Conservation (phyloP, 2,329 filamentous ascomycete genomes). For the Colletotrichum endophyticum region DNA sequence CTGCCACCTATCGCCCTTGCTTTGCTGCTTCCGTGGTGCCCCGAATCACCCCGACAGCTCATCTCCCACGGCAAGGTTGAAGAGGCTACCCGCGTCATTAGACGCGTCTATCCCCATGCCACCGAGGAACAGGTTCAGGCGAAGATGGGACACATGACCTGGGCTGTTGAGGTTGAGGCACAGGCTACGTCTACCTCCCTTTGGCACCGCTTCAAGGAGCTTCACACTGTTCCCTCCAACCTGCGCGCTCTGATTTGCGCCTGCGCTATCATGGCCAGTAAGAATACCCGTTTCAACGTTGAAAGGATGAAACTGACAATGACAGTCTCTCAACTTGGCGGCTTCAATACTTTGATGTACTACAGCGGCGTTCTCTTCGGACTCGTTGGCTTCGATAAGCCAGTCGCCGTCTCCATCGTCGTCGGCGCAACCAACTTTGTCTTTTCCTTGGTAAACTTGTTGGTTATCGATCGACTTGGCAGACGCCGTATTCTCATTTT, state of each 20-base stretch:
- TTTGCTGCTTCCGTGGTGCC: constrained; percentile 49
- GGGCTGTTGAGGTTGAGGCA: constrained; percentile 38
- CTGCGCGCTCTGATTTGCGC: constrained; percentile 49
- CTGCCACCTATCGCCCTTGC: constrained; percentile 49
- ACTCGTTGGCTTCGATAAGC: constrained; percentile 55
- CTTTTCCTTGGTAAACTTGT: constrained; percentile 52
- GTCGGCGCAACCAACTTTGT: constrained; percentile 53
- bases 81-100: constrained; percentile 43
- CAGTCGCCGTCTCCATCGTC: constrained; percentile 50
- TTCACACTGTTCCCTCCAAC: constrained; percentile 48
- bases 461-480: constrained; percentile 50
- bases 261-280: constrained; percentile 54
- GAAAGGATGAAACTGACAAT: background rate
- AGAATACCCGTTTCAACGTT: background rate
- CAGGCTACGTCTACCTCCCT: constrained; percentile 42
- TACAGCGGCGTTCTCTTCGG: constrained; percentile 37
- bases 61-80: constrained; percentile 45
- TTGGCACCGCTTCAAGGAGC: constrained; percentile 49
- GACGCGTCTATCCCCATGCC: constrained; percentile 44
- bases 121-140: constrained; percentile 46
- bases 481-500: constrained; percentile 48
- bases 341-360: constrained; percentile 33
- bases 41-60: constrained; percentile 54
- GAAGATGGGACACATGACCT: constrained; percentile 49
- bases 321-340: constrained; percentile 50